These are phyloP conservation scores for Teunomyces barrocoloradensis DNA, from an alignment of 805 yeast species.

Conservation along the genomic window DNA sequence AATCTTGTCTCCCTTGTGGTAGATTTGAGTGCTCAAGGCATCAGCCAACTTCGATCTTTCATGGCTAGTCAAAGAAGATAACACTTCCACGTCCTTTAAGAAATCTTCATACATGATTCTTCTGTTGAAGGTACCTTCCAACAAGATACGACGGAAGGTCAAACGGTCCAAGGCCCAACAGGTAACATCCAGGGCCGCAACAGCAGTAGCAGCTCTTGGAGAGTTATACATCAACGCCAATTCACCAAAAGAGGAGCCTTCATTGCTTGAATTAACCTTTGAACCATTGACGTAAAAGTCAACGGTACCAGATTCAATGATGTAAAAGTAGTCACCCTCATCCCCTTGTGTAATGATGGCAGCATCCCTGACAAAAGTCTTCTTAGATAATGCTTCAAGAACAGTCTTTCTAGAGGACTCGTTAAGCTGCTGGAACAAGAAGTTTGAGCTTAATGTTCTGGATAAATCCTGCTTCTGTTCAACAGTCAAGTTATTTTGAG, in stretches of 20 bases:
- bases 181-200: conserved; percentile 60
- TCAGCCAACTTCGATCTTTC: conserved; percentile 93
- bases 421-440: conserved; percentile 81
- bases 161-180: conserved; percentile 90
- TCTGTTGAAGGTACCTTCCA: conserved; percentile 88
- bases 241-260: conserved; percentile 94
- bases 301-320: conserved; percentile 81
- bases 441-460: conserved; percentile 72
- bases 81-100: conserved; percentile 80
- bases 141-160: conserved; percentile 86
- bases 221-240: conserved; percentile 96
- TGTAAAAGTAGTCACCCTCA: conserved; percentile 89
- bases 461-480: conserved; percentile 69
- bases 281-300: conserved; percentile 72
- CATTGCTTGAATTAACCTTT: conserved; percentile 70
- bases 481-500: conserved; percentile 57
- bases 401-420: conserved; percentile 73
- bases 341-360: conserved; percentile 87
- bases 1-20: conserved; percentile 67
- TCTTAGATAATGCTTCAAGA: conserved; percentile 79
- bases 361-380: conserved; percentile 53
- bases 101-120: conserved; percentile 88
- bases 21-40: conserved; percentile 79
- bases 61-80: conserved; percentile 67
- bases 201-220: conserved; percentile 95